Evolutionary conservation across 345 rosid genomes (phyloP).

Genomic region (Dipteronia sinensis): DNA sequence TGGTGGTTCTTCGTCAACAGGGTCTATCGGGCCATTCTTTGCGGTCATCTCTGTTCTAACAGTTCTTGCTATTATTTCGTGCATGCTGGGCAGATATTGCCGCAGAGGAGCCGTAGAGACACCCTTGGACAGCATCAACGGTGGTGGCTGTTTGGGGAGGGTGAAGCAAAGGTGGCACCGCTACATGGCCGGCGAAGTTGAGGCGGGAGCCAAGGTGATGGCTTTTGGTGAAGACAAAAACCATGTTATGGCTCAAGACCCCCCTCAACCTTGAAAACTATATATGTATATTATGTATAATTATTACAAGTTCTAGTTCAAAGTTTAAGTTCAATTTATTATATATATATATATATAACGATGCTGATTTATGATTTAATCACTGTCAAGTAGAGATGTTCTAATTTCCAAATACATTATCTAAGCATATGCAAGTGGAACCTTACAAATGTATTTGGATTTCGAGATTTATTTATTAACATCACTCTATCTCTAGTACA

Average conservation of each 20-base stretch:
- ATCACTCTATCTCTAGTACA: too few species aligned
- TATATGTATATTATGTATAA: too few species aligned
- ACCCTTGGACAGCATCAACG: conserved; percentile 43
- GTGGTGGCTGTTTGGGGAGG: conserved; percentile 50
- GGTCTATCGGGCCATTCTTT: conserved; percentile 76
- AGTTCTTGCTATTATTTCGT: conserved; percentile 57
- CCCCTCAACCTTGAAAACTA: neutral
- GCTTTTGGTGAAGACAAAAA: conserved; percentile 17
- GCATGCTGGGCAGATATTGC: conserved; percentile 60
- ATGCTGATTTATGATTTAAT: neutral
- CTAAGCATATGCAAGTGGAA: too few species aligned
- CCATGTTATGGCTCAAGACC: neutral
- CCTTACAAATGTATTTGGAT: too few species aligned
- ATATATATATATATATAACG: neutral
- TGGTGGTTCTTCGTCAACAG: conserved; percentile 35
- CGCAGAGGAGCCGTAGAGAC: conserved; percentile 14
- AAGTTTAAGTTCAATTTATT: neutral
- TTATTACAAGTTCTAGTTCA: neutral
- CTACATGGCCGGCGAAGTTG: conserved; percentile 40
- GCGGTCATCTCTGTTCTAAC: conserved; percentile 57
- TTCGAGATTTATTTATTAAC: too few species aligned
- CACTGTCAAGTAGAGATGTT: too few species aligned
- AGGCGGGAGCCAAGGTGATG: conserved; percentile 45
- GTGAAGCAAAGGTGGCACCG: conserved; percentile 33
- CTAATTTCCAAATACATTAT: too few species aligned